Evolutionary conservation across 768 basidiomycete genomes (phyloP).

Genomic region (Hygrocybe coccinea): DNA sequence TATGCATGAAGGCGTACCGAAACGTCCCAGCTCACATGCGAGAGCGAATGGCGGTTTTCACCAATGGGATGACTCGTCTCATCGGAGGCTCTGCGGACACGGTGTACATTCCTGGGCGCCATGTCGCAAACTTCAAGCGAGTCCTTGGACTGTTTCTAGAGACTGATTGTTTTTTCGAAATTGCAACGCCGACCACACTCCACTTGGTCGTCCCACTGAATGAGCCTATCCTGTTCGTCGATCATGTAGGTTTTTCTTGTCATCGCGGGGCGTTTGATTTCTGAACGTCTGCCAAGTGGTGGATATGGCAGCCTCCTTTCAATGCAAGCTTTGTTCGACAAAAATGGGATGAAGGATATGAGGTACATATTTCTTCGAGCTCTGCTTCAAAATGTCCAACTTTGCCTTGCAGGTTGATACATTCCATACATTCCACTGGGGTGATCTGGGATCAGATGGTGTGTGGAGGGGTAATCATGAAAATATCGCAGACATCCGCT

Average conservation of each 20-base stretch:
- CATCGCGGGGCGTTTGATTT: not conserved
- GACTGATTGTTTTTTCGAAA: conserved; percentile 47
- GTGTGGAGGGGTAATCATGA: conserved; percentile 10
- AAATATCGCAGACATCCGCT: conserved; percentile 3
- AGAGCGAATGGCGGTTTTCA: conserved; percentile 33
- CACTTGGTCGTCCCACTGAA: conserved; percentile 38
- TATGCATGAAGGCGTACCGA: conserved; percentile 40
- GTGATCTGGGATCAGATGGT: conserved; percentile 14
- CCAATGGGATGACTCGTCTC: conserved; percentile 32
- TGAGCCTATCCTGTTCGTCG: conserved; percentile 43
- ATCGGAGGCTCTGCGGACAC: conserved; percentile 48
- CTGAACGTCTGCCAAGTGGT: conserved; percentile 28
- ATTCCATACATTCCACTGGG: conserved; percentile 51
- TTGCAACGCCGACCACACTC: conserved; percentile 42
- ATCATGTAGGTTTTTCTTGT: conserved; percentile 28
- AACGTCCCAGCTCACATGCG: conserved; percentile 35
- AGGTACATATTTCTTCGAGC: too few relatives aligned
- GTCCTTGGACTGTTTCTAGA: conserved; percentile 41
- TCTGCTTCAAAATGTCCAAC: too few relatives aligned
- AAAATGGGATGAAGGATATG: conserved; percentile 42
- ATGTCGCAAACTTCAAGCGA: conserved; percentile 37
- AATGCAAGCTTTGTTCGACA: conserved; percentile 43
- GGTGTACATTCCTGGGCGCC: conserved; percentile 43
- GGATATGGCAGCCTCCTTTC: conserved; percentile 46
- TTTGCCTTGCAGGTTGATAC: too few relatives aligned